Base-by-base conservation (phyloP, 176 grass and related monocot genomes). In the Oryza meyeriana region DNA sequence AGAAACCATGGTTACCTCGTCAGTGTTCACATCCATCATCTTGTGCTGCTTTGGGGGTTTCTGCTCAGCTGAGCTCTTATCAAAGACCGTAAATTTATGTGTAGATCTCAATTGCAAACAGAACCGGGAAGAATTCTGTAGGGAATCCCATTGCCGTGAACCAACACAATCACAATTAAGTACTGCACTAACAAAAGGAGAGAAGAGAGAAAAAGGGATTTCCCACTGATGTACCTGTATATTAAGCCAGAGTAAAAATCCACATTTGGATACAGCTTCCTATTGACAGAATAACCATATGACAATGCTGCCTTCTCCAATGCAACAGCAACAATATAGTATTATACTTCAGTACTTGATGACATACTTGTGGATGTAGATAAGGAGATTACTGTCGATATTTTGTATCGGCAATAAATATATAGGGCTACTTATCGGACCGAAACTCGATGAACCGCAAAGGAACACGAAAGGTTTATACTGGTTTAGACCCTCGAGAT, bases 221-320 rank as follows among this genome's bases (percentile, higher is more conserved):
- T 18, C 52, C 72, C 84, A 64, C 34, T 41, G 62, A 41, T 73
- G 61, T 91, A 99, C 96, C 96, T 91, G 64, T 99, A 99, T 66
- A 95, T 99, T 86, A 99, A 64, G 58, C 96, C 93, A 41, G 96
- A 99, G 80, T 99, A 99, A 83, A 99, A 99, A 65, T 99, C 96
- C 58, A 99, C 96, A 92, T 95, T 99, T 26, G 96, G 96, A 90
- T 99, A 95, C 10, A 99, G 82, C 89, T 93, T 99, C 87, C 96
- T 93, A 85, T 95, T 95, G 59, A 99, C 70, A 78, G 95, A 99
- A 82, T 99, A 95, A 22, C 92, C 89, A 14, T 99, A 93, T 73
- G 96, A 99, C 44, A 99, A 58, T 72, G 96, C 93, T 85, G 96
- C 93, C 84, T 99, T 99, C 82, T 99, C 93, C 74, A 99, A 66